Evolutionary conservation across 441 rosid species (phyloP).

Genomic region (Melastoma candidum): DNA sequence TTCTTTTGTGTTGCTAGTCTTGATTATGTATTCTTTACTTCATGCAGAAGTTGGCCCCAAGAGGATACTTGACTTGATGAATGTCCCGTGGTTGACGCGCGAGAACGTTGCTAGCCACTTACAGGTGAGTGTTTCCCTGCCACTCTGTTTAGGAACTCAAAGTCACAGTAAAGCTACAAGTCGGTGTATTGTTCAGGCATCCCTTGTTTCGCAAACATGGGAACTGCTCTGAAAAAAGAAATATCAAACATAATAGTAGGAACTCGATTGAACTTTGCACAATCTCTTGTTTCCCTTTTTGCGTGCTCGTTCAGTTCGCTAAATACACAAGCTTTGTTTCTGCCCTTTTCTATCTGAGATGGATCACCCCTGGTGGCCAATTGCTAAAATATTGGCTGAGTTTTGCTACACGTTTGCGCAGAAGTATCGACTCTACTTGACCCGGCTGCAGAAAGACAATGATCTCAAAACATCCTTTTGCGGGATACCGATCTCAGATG

Average conservation of each 20-base stretch:
- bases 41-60: conserved; percentile 71
- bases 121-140: conserved; percentile 33
- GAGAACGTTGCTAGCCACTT: conserved; percentile 81
- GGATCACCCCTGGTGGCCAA: neutral
- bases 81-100: conserved; percentile 63
- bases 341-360: neutral
- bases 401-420: conserved; percentile 27
- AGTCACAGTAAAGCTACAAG: neutral
- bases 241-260: too few species aligned
- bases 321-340: too few species aligned
- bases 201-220: too few species aligned
- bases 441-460: conserved; percentile 69
- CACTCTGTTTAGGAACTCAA: neutral
- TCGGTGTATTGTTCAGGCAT: too few species aligned
- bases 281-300: too few species aligned
- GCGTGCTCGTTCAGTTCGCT: too few species aligned
- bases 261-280: too few species aligned
- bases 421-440: conserved; percentile 95
- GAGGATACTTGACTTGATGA: conserved; percentile 70
- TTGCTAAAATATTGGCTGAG: neutral
- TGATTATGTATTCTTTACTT: too few species aligned
- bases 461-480: conserved; percentile 35
- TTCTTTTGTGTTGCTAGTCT: too few species aligned
- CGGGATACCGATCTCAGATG: conserved; percentile 50
- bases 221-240: too few species aligned